Conservation (phyloP, 2,329 filamentous ascomycete genomes). For the Cytospora piceicola region DNA sequence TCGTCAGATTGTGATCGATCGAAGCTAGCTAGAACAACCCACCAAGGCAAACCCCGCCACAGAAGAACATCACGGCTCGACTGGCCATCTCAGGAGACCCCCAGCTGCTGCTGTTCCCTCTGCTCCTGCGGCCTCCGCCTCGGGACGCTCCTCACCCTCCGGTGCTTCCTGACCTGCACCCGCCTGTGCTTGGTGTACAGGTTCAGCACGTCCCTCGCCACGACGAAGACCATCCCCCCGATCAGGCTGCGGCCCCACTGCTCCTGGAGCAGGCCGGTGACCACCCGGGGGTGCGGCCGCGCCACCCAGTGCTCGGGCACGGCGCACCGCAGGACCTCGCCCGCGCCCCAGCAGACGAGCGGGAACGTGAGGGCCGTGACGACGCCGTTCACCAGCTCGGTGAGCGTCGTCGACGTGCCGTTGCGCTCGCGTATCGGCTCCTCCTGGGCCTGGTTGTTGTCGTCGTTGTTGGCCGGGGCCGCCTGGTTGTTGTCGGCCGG, state of each 20-base stretch:
- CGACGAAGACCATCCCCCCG: constrained; percentile 86
- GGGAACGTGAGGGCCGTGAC: constrained; percentile 74
- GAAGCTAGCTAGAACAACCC: neutral
- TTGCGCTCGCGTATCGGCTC: constrained; percentile 34
- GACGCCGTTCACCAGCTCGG: constrained; percentile 53
- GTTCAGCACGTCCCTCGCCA: constrained; percentile 71
- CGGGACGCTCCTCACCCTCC: constrained; percentile 56
- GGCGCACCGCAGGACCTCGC: constrained; percentile 70
- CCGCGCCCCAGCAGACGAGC: constrained; percentile 76
- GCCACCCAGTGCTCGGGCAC: constrained; percentile 72
- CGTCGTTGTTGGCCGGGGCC: constrained; percentile 30
- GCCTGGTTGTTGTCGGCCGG: constrained; percentile 26
- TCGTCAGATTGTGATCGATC: neutral
- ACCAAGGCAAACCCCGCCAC: no score
- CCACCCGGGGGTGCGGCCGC: constrained; percentile 44
- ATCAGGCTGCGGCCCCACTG: constrained; percentile 88
- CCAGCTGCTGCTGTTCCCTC: constrained; percentile 10
- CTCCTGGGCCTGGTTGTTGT: constrained; percentile 30
- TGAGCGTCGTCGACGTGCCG: constrained; percentile 42
- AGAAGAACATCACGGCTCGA: no score
- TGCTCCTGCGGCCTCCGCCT: constrained; percentile 20
- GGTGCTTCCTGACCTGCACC: constrained; percentile 58
- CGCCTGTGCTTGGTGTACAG: constrained; percentile 68
- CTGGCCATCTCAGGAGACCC: neutral
- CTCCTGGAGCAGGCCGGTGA: constrained; percentile 73